A percentile compares a stretch with the other conserved stretches of the same genome.
Conservation (phyloP, 2,329 filamentous ascomycete species). For the Aspergillus spinulosporus region DNA sequence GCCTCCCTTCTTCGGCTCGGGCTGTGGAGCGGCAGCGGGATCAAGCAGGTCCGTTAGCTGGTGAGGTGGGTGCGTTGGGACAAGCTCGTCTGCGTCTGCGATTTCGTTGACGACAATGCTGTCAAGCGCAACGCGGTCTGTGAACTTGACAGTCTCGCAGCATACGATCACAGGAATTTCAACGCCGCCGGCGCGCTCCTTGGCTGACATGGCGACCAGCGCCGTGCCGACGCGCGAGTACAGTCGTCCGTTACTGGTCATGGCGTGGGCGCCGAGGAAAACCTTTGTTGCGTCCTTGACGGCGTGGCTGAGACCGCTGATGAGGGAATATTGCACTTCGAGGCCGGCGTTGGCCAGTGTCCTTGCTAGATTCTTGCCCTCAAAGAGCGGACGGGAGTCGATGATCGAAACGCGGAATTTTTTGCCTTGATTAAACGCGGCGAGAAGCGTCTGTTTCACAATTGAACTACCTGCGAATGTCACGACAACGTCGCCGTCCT, state of each 20-base stretch:
- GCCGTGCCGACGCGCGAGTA: slow-evolving; percentile 87
- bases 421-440: slow-evolving; percentile 69
- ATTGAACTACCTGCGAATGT: slow-evolving; percentile 85
- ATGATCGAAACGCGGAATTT: slow-evolving; percentile 81
- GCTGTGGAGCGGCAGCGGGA: slow-evolving; percentile 24
- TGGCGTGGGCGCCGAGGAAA: slow-evolving; percentile 84
- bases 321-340: slow-evolving; percentile 76
- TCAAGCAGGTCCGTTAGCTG: slow-evolving; percentile 37
- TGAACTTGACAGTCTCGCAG: slow-evolving; percentile 94
- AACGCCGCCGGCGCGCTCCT: slow-evolving; percentile 55
- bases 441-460: slow-evolving; percentile 77
- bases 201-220: slow-evolving; percentile 79
- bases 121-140: slow-evolving; percentile 83
- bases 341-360: slow-evolving; percentile 69
- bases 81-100: slow-evolving; percentile 69
- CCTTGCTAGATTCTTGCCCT: slow-evolving; percentile 70
- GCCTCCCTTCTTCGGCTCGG: slow-evolving; percentile 34
- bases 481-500: slow-evolving; percentile 76
- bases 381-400: slow-evolving; percentile 71
- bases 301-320: slow-evolving; percentile 73
- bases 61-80: slow-evolving; percentile 31
- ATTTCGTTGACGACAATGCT: slow-evolving; percentile 95
- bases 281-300: slow-evolving; percentile 71
- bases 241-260: slow-evolving; percentile 91
- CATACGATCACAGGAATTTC: slow-evolving; percentile 83